phyloP scores from a whole-genome alignment of 306 rosid species.

The Vicia villosa region DNA sequence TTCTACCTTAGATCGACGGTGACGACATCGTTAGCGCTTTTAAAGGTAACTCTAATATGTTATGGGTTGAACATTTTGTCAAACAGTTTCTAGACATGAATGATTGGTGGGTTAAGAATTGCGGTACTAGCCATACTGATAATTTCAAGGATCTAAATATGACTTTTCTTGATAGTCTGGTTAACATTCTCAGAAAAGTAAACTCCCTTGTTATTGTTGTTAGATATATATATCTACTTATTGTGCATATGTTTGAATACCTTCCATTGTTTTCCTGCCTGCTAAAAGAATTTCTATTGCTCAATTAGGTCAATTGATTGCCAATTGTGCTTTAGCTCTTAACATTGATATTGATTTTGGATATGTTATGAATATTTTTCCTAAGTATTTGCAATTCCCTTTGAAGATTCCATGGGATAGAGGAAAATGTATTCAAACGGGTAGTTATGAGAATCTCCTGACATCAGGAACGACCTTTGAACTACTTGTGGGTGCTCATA shows the following conservation, averaged over 20 bases:
- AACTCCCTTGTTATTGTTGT: conserved; percentile 68
- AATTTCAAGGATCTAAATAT: conserved; percentile 82
- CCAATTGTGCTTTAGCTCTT: conserved; percentile 78
- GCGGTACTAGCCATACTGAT: conserved; percentile 81
- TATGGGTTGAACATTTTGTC: conserved; percentile 89
- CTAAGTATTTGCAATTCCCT: too few species aligned
- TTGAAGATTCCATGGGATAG: background rate
- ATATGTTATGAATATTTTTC: too few species aligned
- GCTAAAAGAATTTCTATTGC: conserved; percentile 68
- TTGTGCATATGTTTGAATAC: conserved; percentile 68
- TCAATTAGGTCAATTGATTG: conserved; percentile 79
- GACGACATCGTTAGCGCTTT: conserved; percentile 76
- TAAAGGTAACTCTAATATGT: conserved; percentile 83
- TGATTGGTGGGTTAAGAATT: conserved; percentile 88
- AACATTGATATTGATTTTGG: conserved; percentile 79
- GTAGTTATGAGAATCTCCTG: background rate
- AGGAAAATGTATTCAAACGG: background rate
- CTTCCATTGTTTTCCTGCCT: conserved; percentile 72
- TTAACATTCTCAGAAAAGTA: conserved; percentile 66
- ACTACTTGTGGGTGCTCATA: conserved; percentile 75
- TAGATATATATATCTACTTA: conserved; percentile 82
- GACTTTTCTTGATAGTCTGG: conserved; percentile 84
- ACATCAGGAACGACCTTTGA: conserved; percentile 64
- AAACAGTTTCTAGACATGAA: conserved; percentile 69
- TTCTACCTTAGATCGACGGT: conserved; percentile 67